phyloP scores from a whole-genome alignment of 139 green algal species.

The Ettlia oleoabundans region DNA sequence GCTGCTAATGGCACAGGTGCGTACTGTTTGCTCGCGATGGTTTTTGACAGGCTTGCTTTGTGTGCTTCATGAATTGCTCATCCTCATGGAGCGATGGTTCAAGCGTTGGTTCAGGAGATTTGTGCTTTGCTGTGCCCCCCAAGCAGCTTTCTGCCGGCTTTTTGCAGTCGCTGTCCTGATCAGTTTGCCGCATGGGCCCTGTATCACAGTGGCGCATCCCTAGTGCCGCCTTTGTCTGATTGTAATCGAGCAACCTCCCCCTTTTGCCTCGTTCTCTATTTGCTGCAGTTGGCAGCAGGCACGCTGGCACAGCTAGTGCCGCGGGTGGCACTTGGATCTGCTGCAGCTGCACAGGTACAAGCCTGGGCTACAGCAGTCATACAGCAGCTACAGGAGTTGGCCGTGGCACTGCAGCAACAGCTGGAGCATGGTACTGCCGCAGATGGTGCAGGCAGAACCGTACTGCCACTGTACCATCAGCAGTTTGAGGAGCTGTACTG shows the following conservation, averaged over 20 bases:
- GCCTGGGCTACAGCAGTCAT: background rate
- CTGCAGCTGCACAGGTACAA: background rate
- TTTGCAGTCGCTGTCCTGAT: no score
- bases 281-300: constrained; percentile 3
- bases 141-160: no score
- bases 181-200: no score
- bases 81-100: no score
- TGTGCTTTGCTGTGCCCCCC: no score
- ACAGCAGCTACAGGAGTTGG: background rate
- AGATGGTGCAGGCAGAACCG: background rate
- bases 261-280: no score
- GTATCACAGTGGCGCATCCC: no score
- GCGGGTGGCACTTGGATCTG: background rate
- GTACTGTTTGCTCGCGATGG: background rate
- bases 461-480: background rate
- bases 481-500: background rate
- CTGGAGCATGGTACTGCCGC: background rate
- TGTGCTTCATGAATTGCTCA: no score
- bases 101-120: no score
- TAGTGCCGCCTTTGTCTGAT: no score
- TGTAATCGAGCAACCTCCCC: no score
- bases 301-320: background rate
- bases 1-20: constrained; percentile 73
- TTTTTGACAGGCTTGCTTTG: no score
- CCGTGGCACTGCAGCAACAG: background rate